Evolutionary conservation across 768 basidiomycete genomes (phyloP).

Genomic region (Gelatoporia subvermispora): DNA sequence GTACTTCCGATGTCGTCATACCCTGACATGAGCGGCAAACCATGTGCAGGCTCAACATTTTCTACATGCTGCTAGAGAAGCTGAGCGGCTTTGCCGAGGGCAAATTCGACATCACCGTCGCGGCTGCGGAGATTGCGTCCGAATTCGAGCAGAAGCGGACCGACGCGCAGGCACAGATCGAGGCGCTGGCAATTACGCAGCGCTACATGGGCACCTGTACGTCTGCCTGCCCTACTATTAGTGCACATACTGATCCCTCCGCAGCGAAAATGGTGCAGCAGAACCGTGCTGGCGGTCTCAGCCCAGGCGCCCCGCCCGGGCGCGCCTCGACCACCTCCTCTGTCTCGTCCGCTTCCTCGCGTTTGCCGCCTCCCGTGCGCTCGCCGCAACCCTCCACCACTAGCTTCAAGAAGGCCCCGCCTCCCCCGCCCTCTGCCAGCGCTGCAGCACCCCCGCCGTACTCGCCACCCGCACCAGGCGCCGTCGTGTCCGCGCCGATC

Average conservation of each 20-base stretch:
- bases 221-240: constrained; percentile 24
- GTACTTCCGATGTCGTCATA: neutral
- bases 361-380: constrained; percentile 18
- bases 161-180: constrained; percentile 75
- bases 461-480: constrained; percentile 19
- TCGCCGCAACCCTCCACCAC: constrained; percentile 35
- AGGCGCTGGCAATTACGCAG: constrained; percentile 78
- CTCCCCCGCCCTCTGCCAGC: constrained; percentile 28
- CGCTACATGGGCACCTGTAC: constrained; percentile 80
- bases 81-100: constrained; percentile 78
- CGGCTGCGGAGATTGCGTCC: constrained; percentile 63
- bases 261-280: constrained; percentile 67
- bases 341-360: constrained; percentile 6
- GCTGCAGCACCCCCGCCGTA: constrained; percentile 37
- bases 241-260: neutral
- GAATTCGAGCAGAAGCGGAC: constrained; percentile 82
- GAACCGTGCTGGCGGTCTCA: constrained; percentile 29
- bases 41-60: constrained; percentile 90
- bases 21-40: neutral
- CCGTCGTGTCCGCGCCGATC: constrained; percentile 35
- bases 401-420: constrained; percentile 39
- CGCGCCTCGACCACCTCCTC: constrained; percentile 22
- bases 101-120: constrained; percentile 65
- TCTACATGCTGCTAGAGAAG: constrained; percentile 93
- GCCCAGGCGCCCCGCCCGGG: constrained; percentile 8